Conservation (phyloP, 257 asterid species). For the Nemophila menziesii region DNA sequence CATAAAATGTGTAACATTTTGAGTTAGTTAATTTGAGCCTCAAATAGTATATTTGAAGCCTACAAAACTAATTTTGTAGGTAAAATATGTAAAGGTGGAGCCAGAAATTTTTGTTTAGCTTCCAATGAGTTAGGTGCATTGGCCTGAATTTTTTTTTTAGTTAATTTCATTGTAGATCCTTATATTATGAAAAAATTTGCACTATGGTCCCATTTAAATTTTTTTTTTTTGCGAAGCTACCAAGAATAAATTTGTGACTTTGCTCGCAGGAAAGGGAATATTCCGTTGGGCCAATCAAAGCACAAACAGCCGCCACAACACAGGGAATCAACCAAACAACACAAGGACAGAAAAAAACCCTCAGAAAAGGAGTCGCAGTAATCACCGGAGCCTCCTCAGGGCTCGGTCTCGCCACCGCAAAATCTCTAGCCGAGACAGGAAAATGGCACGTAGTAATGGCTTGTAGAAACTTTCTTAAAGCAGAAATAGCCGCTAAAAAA, state of each 20-base stretch:
- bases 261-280: slow-evolving; percentile 33
- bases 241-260: neutral
- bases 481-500: slow-evolving; percentile 70
- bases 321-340: slow-evolving; percentile 42
- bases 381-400: slow-evolving; percentile 90
- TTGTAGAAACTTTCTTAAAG: slow-evolving; percentile 78
- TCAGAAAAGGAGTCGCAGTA: slow-evolving; percentile 56
- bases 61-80: too few species aligned
- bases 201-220: neutral
- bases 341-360: slow-evolving; percentile 51
- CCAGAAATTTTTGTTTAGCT: too few species aligned
- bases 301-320: slow-evolving; percentile 41
- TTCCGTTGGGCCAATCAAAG: slow-evolving; percentile 22
- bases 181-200: too few species aligned
- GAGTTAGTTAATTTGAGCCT: too few species aligned
- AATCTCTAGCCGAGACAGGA: slow-evolving; percentile 66
- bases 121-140: too few species aligned
- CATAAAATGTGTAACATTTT: too few species aligned
- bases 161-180: too few species aligned
- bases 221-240: neutral
- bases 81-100: too few species aligned
- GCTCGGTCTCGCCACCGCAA: slow-evolving; percentile 77
- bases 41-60: too few species aligned
- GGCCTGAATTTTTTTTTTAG: too few species aligned
- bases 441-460: slow-evolving; percentile 93